Conservation (phyloP, 192 early-diverging fungal genomes). For the Umbelopsis vinacea region DNA sequence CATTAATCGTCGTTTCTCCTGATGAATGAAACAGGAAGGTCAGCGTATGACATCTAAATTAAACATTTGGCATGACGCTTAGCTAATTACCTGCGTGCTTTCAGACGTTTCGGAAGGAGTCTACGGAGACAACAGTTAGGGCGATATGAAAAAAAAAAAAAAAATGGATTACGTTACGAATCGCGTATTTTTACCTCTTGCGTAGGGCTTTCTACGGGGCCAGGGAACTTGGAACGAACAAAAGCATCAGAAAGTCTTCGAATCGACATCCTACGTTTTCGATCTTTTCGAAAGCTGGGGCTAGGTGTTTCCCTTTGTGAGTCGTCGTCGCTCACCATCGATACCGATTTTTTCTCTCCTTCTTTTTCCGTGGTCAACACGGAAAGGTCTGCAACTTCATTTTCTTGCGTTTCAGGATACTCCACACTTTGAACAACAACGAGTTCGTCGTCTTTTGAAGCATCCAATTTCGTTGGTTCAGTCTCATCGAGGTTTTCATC, state of each 20-base stretch:
- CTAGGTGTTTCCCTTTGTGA: too few species aligned
- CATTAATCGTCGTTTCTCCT: background rate
- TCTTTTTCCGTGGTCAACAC: background rate
- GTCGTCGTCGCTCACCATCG: too few species aligned
- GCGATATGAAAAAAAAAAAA: background rate
- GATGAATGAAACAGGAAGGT: background rate
- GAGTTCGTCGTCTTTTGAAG: background rate
- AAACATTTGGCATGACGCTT: background rate
- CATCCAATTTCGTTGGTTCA: background rate
- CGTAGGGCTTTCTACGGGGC: too few species aligned
- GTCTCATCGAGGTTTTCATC: background rate
- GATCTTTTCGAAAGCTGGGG: background rate
- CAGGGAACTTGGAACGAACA: background rate
- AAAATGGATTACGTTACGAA: background rate
- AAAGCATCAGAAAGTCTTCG: constrained; percentile 13
- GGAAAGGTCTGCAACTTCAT: background rate
- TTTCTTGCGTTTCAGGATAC: background rate
- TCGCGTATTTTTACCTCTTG: background rate
- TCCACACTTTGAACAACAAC: background rate
- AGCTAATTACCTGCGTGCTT: background rate
- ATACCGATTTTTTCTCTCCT: too few species aligned
- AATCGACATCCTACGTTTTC: constrained; percentile 9
- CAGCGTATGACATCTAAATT: too few species aligned
- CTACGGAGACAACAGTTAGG: too few species aligned
- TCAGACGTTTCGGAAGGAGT: too few species aligned